A percentile compares a stretch with the other conserved stretches of the same genome.
These are phyloP conservation scores for Euphorbia pulcherrima DNA, from an alignment of 345 rosid genomes.

Conservation along the genomic window DNA sequence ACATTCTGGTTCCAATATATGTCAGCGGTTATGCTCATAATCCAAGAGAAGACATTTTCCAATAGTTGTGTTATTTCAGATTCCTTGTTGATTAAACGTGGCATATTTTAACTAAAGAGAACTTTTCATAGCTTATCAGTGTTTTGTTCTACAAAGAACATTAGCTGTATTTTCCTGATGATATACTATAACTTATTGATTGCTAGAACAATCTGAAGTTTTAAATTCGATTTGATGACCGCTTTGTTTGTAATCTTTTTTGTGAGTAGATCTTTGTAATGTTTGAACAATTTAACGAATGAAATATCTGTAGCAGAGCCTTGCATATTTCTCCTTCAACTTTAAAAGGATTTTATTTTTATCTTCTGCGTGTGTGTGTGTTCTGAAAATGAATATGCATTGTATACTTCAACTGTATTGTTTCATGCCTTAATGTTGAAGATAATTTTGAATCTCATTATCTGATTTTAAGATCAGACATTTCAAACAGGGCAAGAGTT, in stretches of 20 bases:
- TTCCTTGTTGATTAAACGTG: neutral
- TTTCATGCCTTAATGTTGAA: conserved; percentile 27
- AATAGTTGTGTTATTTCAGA: conserved; percentile 2
- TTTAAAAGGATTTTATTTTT: neutral
- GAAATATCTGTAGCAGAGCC: neutral
- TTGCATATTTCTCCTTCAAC: neutral
- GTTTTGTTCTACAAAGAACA: neutral
- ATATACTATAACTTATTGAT: neutral
- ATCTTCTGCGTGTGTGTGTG: too few species aligned
- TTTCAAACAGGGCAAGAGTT: conserved; percentile 95
- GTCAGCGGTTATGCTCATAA: neutral
- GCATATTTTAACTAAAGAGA: neutral
- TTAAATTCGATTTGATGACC: neutral
- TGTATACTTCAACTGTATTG: conserved; percentile 10
- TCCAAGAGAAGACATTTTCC: neutral
- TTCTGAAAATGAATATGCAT: neutral
- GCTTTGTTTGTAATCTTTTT: neutral
- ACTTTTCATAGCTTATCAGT: neutral
- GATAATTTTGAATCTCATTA: conserved; percentile 55
- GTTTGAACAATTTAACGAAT: neutral
- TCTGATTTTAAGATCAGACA: conserved; percentile 99
- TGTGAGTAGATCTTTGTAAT: neutral
- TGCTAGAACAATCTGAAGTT: neutral
- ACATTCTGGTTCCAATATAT: neutral
- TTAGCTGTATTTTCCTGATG: neutral